Conservation (phyloP, 106 monocot species). For the Dendrobium nobile region DNA sequence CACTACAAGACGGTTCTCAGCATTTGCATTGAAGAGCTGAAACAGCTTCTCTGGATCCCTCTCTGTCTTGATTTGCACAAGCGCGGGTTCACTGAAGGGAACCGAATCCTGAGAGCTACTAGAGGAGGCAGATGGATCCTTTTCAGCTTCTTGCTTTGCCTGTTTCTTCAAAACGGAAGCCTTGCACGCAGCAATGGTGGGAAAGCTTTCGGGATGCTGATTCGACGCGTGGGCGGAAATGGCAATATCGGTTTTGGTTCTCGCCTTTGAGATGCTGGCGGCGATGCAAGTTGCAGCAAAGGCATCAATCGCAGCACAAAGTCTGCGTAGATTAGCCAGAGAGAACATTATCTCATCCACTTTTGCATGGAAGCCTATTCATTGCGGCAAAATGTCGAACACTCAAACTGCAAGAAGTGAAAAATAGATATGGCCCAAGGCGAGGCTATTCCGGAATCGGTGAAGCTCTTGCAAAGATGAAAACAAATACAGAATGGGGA, state of each 20-base stretch:
- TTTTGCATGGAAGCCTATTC: neutral
- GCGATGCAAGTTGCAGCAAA: constrained; percentile 64
- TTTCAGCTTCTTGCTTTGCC: constrained; percentile 4
- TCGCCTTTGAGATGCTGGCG: constrained; percentile 40
- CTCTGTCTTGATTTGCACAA: constrained; percentile 65
- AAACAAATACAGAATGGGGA: neutral
- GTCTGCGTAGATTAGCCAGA: constrained; percentile 34
- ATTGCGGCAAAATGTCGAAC: neutral
- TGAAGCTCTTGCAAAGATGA: neutral
- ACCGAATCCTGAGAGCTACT: neutral
- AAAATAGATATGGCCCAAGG: neutral
- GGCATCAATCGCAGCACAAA: constrained; percentile 81
- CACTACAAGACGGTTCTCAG: constrained; percentile 62
- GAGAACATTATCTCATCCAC: constrained; percentile 49
- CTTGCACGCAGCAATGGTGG: constrained; percentile 54
- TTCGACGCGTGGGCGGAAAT: constrained; percentile 16
- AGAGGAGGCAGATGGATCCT: neutral
- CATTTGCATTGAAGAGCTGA: constrained; percentile 54
- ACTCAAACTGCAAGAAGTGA: neutral
- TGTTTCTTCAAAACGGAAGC: constrained; percentile 28
- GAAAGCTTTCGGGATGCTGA: constrained; percentile 31
- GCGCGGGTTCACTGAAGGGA: constrained; percentile 38
- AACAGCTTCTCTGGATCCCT: constrained; percentile 77
- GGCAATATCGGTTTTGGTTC: constrained; percentile 30
- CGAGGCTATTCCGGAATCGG: neutral